Evolutionary conservation across 768 basidiomycete genomes (phyloP).

Genomic region (Coprinopsis cinerea): DNA sequence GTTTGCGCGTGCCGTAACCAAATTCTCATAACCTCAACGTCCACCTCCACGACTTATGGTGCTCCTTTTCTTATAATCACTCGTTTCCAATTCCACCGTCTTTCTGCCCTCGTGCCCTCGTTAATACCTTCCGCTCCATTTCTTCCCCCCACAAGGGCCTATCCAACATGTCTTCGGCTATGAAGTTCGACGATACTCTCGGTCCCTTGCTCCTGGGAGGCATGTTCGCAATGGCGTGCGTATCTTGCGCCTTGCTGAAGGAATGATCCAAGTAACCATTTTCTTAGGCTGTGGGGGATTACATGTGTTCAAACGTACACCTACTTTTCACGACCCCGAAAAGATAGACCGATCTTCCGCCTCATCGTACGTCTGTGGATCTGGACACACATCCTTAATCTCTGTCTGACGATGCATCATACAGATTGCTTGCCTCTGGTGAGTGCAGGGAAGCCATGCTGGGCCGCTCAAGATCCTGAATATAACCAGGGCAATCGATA

Average conservation of each 20-base stretch:
- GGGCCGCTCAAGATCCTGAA: not conserved
- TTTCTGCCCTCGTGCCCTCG: no score
- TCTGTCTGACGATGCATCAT: not conserved
- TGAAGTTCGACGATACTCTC: constrained; percentile 42
- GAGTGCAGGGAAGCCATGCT: constrained; percentile 11
- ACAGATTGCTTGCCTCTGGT: constrained; percentile 32
- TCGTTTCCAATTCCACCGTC: no score
- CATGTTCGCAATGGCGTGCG: constrained; percentile 48
- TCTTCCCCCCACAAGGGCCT: no score
- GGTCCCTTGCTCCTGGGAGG: constrained; percentile 52
- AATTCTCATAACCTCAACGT: no score
- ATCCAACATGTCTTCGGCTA: no score
- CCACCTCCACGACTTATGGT: no score
- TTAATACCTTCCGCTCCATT: no score
- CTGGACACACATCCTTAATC: not conserved
- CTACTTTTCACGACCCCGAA: constrained; percentile 36
- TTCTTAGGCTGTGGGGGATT: constrained; percentile 49
- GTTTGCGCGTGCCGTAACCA: no score
- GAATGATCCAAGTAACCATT: not conserved
- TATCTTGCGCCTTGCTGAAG: constrained; percentile 5
- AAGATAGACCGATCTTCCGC: constrained; percentile 30
- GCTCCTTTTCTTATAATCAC: no score
- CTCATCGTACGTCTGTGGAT: constrained; percentile 6
- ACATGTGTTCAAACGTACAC: constrained; percentile 49
- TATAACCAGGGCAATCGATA: constrained; percentile 41